Evolutionary conservation across 139 green algal genomes (phyloP), one percentile per base, ranked within the genome.

Genomic region (Bryopsis sp.): DNA sequence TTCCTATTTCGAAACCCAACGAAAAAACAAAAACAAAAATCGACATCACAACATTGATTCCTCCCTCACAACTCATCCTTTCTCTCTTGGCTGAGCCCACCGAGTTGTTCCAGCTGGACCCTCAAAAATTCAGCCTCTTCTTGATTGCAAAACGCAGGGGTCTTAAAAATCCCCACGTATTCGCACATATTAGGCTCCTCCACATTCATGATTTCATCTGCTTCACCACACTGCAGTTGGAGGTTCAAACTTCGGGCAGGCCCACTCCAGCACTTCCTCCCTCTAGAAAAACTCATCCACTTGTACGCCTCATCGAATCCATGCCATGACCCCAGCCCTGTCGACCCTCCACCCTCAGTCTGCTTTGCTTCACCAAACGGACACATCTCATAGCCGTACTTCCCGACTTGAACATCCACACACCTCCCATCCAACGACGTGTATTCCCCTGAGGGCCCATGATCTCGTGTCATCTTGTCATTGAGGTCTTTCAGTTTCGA

Each of bases 101-200:
- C 60, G 22, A 83, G 47, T 32, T 74, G 33, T 11, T 1, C 29
- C 46, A 73, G 28, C 68, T 79, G 39, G 36, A 69, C 29, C 47
- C 38, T 24, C n/a, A 77, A 47, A 43, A 35, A 39, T 2, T 61
- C 39, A 37, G 80, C 47, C 19, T 74, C 64, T 4, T 64, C 70
- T 1, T 67, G 38, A 1, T 50, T 78, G 83, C 90, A 96, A 3
- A 80, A 79, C 3, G 74, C 76, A 0, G 88, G 88, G 0, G 83
- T 95, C 33, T 43, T 47, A 26, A 95, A 63, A 57, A 73, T 70
- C 1, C 79, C 82, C 0, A 47, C 47, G 71, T 96, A 96, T 48
- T 84, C 78, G 71, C 90, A 96, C 0, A 82, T 79, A 34, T 58
- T 77, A 29, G 90, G 89, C 79, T 96, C 90, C 31, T 73, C 72